A percentile compares a stretch with the other conserved stretches of the same genome.
Evolutionary conservation across 2,329 filamentous ascomycete species (phyloP).

Genomic region (Cladophialophora psammophila): DNA sequence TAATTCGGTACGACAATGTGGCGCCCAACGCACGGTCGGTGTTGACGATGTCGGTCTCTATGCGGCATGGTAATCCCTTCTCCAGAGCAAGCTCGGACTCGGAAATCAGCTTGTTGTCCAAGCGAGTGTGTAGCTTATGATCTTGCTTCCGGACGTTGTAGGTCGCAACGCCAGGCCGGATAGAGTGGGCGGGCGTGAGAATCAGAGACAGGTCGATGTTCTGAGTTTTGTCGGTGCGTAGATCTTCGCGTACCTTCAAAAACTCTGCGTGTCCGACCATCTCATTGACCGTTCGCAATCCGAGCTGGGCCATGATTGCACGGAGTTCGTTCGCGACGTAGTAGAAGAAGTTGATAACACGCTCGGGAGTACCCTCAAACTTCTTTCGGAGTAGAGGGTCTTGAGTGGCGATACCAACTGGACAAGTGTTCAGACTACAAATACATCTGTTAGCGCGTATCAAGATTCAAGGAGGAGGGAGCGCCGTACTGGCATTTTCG

Average conservation of each 20-base stretch:
- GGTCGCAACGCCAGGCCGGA: slow-evolving; percentile 90
- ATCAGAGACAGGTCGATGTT: slow-evolving; percentile 94
- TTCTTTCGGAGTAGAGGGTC: slow-evolving; percentile 94
- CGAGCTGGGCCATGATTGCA: slow-evolving; percentile 95
- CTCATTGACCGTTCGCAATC: slow-evolving; percentile 94
- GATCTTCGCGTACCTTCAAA: slow-evolving; percentile 84
- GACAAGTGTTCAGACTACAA: slow-evolving; percentile 71
- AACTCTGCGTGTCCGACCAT: slow-evolving; percentile 95
- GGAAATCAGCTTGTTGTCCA: slow-evolving; percentile 96
- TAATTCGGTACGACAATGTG: slow-evolving; percentile 94
- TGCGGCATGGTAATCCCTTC: slow-evolving; percentile 89
- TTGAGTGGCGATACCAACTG: slow-evolving; percentile 93
- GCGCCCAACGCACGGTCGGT: slow-evolving; percentile 94
- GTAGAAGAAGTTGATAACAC: slow-evolving; percentile 99
- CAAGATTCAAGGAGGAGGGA: background rate
- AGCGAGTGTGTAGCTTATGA: slow-evolving; percentile 86
- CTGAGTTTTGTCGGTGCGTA: slow-evolving; percentile 85
- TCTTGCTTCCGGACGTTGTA: slow-evolving; percentile 99
- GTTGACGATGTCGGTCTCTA: slow-evolving; percentile 96
- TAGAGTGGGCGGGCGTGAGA: slow-evolving; percentile 92
- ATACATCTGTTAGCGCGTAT: slow-evolving; percentile 17
- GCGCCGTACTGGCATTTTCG: slow-evolving; percentile 58
- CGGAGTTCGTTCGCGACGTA: slow-evolving; percentile 95
- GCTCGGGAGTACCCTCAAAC: slow-evolving; percentile 90
- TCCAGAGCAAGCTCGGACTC: slow-evolving; percentile 94